Conservation (phyloP, 148 eudicot genomes). For the Vaccinium myrtillus region DNA sequence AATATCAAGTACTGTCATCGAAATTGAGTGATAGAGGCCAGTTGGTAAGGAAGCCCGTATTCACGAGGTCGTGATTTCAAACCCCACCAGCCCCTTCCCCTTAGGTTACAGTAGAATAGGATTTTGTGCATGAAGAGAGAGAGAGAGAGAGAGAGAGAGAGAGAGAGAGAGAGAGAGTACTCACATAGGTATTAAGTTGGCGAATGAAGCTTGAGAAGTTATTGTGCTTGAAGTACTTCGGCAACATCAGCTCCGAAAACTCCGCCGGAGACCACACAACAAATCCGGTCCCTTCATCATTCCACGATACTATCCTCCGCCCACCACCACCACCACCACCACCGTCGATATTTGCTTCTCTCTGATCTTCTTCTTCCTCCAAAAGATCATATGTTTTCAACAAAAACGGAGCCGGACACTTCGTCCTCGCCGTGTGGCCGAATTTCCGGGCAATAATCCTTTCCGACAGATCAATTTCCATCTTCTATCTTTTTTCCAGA, state of each 20-base stretch:
- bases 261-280: slow-evolving; percentile 43
- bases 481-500: background rate
- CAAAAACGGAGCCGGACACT: slow-evolving; percentile 36
- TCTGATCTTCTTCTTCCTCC: slow-evolving; percentile 27
- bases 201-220: slow-evolving; percentile 46
- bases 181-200: slow-evolving; percentile 39
- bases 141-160: slow-evolving; percentile 15
- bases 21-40: no score
- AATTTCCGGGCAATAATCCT: background rate
- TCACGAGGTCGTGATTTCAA: no score
- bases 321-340: background rate
- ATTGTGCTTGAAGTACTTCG: slow-evolving; percentile 42
- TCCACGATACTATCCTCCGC: slow-evolving; percentile 32
- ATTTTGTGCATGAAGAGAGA: background rate
- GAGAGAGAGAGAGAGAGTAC: slow-evolving; percentile 15
- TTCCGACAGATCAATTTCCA: slow-evolving; percentile 1
- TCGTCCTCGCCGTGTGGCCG: slow-evolving; percentile 18
- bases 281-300: slow-evolving; percentile 27
- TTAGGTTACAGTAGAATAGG: no score
- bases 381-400: slow-evolving; percentile 36
- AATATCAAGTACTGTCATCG: no score
- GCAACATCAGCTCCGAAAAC: slow-evolving; percentile 40
- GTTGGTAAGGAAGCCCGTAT: no score
- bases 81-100: no score
- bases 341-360: background rate